Base-by-base conservation (phyloP, 805 yeast genomes). In the Cyberlindnera nakhonratchasimensis region DNA sequence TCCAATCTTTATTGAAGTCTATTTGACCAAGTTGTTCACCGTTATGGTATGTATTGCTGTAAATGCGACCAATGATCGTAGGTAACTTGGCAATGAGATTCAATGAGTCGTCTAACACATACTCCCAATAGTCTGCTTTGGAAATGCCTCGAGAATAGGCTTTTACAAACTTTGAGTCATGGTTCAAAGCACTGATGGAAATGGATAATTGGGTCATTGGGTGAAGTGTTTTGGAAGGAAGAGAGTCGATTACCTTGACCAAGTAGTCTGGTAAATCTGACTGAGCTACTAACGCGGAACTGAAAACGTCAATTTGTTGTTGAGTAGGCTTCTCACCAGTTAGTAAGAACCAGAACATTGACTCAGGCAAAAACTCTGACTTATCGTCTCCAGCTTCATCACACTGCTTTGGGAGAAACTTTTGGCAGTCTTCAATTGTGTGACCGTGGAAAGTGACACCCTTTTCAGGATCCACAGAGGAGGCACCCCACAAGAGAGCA, bases 141-240 rank as follows among this genome's bases (percentile, higher is more conserved):
- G 79, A 70, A 43, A 81, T 76, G 48, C 91, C 90, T 49, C 67
- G 60, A 51, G 81, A 85, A 65, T 85, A 84, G 32, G 84, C 84
- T 64, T 71, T 71, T 43, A 89, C 87, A 66, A 84, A 84, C 51
- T 64, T 67, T 16, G 89, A 82, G 53, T 80, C 83, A 46, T 80
- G 73, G 66, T 82, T 84, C 62, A 85, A 72, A 30, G 89, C 82
- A 42, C 82, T 73, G 37, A 85, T 77, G 24, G 86, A 90, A 58
- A 85, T 82, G 37, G 87, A 75, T 56, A 84, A 71, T 63, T 84
- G 93, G 23, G 91, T 82, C 93, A 84, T 84, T 59, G 93, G 93
- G 64, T 84, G 93, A 61, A 84, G 70, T 52, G 77, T 72, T 30
- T 42, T 43, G 17, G 74, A 61, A 42, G 93, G 93, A 46, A 82